These are phyloP conservation scores for Phycomyces blakesleeanus DNA, from an alignment of 192 early-diverging fungal genomes.

Conservation along the genomic window DNA sequence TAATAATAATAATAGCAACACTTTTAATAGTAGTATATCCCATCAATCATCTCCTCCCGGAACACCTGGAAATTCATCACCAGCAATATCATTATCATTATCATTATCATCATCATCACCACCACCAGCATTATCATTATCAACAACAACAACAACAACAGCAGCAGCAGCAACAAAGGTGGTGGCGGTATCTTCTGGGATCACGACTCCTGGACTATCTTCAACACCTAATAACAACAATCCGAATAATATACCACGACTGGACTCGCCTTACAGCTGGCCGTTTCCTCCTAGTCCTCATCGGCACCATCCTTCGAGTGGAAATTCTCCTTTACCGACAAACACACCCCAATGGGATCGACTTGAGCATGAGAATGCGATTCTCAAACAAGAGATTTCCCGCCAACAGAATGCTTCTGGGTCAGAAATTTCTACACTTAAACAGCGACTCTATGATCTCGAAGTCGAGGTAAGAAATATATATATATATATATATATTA, in stretches of 20 bases:
- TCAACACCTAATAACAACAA: neutral
- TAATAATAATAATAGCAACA: too few species aligned
- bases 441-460: slow-evolving; percentile 23
- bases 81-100: too few species aligned
- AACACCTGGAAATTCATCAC: too few species aligned
- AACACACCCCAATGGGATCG: neutral
- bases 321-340: slow-evolving; percentile 3
- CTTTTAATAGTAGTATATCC: too few species aligned
- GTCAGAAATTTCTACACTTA: slow-evolving; percentile 16
- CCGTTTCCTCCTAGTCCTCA: neutral
- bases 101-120: too few species aligned
- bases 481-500: neutral
- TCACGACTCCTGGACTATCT: neutral
- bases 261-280: too few species aligned
- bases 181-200: too few species aligned
- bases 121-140: too few species aligned
- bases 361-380: slow-evolving; percentile 6
- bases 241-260: too few species aligned
- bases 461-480: slow-evolving; percentile 32
- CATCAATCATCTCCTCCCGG: too few species aligned
- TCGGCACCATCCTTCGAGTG: neutral
- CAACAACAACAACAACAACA: too few species aligned
- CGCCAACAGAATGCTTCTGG: slow-evolving; percentile 7
- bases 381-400: slow-evolving; percentile 3
- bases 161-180: too few species aligned